phyloP scores from a whole-genome alignment of 768 basidiomycete genomes.

The Tylopilus intermedius region DNA sequence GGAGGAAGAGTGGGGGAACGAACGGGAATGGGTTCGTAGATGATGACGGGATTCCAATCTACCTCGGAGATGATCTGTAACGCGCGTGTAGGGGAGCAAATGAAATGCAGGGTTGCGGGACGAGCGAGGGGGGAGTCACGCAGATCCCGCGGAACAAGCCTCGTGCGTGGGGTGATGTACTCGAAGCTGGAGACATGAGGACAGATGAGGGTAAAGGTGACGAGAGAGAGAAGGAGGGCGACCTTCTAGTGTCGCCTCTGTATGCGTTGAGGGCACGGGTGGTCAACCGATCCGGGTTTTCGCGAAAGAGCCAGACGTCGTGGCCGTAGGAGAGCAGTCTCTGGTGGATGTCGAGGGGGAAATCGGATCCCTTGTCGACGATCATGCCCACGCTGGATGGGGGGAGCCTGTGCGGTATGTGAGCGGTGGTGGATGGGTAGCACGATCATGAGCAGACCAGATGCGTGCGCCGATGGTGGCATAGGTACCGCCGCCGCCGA shows the following conservation, averaged over 20 bases:
- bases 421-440: background rate
- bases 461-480: constrained; percentile 77
- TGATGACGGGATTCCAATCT: constrained; percentile 59
- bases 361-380: constrained; percentile 76
- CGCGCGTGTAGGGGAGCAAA: constrained; percentile 78
- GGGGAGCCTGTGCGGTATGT: constrained; percentile 49
- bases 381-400: constrained; percentile 71
- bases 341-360: constrained; percentile 53
- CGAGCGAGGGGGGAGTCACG: constrained; percentile 44
- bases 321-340: constrained; percentile 57
- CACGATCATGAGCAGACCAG: constrained; percentile 43
- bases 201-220: constrained; percentile 4
- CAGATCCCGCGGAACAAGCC: constrained; percentile 69
- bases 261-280: constrained; percentile 75
- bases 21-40: constrained; percentile 88
- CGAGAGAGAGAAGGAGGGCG: constrained; percentile 5
- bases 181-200: constrained; percentile 51
- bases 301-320: constrained; percentile 76
- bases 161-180: constrained; percentile 69
- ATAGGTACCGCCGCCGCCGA: constrained; percentile 87
- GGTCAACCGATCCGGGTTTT: constrained; percentile 50
- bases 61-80: constrained; percentile 62
- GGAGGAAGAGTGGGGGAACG: constrained; percentile 21
- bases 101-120: constrained; percentile 67
- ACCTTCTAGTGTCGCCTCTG: constrained; percentile 69